Evolutionary conservation across 2,329 filamentous ascomycete species (phyloP), one percentile per base, ranked within the genome.

Genomic region (Ceratocystis cubensis): DNA sequence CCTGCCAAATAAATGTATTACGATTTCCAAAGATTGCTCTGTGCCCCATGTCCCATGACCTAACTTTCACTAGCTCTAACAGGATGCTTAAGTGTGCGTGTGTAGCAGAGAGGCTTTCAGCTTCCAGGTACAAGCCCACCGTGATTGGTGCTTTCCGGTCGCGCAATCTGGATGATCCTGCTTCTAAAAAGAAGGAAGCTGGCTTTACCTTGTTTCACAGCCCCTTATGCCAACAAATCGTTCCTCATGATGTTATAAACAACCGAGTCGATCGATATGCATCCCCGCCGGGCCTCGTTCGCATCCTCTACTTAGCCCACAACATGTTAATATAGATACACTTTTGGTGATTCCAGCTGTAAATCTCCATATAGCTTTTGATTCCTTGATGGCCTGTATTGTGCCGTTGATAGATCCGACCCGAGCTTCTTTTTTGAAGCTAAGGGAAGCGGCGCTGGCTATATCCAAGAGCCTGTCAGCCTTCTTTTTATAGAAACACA

Each of bases 341-440:
- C 8, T 22, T 53, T 53, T 53, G 8, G 25, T 5, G 48, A 53
- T 53, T 20, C 25, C 48, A 53, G 13, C n/a, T 8, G 5, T 13
- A 20, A 20, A 20, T 10, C 22, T 48, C 15, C 8, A 20, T 20
- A 20, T 50, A 22, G 7, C n/a, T 50, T 25, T 7, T 20, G 6
- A 25, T 53, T 20, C 20, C 48, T 25, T 25, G 10, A 41, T 3
- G 3, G 37, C 8, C 37, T 13, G 8, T 41, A 4, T 45, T 13
- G 22, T 59, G 53, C 53, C 17, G 53, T 30, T 33, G 25, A 59
- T 4, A 13, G 1, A 33, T n/a, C 5, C 33, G n/a, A 56, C 17
- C 30, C 20, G 59, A 44, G 37, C 59, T 45, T 62, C 41, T 20
- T 62, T 62, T 61, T 62, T 62, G 7, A 20, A 56, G 8, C 10